Conservation (phyloP, 2,329 filamentous ascomycete species). For the Penicillium sp. region DNA sequence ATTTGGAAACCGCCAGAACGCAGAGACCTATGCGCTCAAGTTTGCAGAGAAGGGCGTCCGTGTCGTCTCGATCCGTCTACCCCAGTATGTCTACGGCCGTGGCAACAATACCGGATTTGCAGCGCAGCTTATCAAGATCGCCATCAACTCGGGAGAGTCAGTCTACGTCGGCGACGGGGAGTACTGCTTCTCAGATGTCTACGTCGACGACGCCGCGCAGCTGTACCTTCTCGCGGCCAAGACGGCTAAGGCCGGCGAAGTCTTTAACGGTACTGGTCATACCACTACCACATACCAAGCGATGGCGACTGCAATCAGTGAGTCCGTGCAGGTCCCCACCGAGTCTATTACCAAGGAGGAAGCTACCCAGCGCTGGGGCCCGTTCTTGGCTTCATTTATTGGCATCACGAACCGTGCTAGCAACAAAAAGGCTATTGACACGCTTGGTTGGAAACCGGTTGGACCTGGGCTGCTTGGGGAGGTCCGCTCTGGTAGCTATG, state of each 20-base stretch:
- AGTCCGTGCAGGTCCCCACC: conserved; percentile 39
- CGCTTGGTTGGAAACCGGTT: conserved; percentile 42
- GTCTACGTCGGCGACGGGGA: conserved; percentile 44
- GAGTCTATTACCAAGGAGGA: conserved; percentile 34
- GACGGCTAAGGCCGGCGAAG: conserved; percentile 40
- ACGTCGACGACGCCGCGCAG: conserved; percentile 45
- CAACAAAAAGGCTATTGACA: conserved; percentile 41
- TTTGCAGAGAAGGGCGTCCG: conserved; percentile 37
- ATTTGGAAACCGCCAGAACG: conserved; percentile 30
- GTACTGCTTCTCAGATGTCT: conserved; percentile 44
- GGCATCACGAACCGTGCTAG: conserved; percentile 39
- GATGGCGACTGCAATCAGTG: conserved; percentile 38
- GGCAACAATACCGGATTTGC: conserved; percentile 29
- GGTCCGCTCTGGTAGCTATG: conserved; percentile 32
- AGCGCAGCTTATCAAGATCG: conserved; percentile 29
- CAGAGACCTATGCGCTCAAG: conserved; percentile 26
- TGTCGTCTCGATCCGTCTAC: conserved; percentile 42
- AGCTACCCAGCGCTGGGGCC: conserved; percentile 36
- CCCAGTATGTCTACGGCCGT: conserved; percentile 46
- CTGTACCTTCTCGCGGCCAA: conserved; percentile 47
- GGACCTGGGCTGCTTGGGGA: conserved; percentile 35
- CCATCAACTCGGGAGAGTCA: conserved; percentile 34
- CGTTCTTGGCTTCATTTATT: conserved; percentile 32
- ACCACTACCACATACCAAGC: conserved; percentile 33
- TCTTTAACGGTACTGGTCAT: conserved; percentile 45